Conservation (phyloP, 1,284 basidiomycete species). For the Amylostereum chailletii region DNA sequence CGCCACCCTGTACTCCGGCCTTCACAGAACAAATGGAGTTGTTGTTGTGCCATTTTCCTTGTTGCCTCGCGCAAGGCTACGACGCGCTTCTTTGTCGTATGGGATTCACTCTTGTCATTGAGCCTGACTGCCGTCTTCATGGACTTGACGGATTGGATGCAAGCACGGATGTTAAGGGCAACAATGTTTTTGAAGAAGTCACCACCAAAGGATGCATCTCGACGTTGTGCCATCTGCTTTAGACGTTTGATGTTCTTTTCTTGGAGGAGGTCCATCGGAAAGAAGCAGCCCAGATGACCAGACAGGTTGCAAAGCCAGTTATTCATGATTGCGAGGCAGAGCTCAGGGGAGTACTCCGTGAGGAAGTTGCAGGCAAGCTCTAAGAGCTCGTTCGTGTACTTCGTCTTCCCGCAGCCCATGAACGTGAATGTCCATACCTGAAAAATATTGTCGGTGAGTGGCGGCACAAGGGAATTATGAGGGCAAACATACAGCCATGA, state of each 20-base stretch:
- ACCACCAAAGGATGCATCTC: slow-evolving; percentile 3
- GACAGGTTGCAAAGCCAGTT: slow-evolving; percentile 16
- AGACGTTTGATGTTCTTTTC: too few species aligned
- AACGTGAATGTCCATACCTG: too few species aligned
- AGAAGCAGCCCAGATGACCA: slow-evolving; percentile 6
- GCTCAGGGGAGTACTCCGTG: slow-evolving; percentile 16
- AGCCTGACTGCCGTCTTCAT: neutral
- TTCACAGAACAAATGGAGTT: neutral
- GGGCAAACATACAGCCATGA: slow-evolving; percentile 9
- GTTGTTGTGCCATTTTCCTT: neutral
- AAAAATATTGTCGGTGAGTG: slow-evolving; percentile 12
- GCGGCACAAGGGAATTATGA: neutral
- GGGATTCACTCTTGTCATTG: neutral
- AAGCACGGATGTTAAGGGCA: slow-evolving; percentile 5
- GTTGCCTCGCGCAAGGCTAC: neutral
- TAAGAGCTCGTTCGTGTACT: slow-evolving; percentile 22
- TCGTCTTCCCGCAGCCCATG: too few species aligned
- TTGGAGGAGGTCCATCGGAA: slow-evolving; percentile 9
- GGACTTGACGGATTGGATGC: neutral
- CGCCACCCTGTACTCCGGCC: neutral
- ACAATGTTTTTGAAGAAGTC: too few species aligned
- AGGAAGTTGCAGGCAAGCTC: slow-evolving; percentile 23
- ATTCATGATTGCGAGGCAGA: slow-evolving; percentile 14
- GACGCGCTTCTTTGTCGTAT: neutral
- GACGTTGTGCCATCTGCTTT: slow-evolving; percentile 3